phyloP scores from a whole-genome alignment of 2,329 filamentous ascomycete species.

The Fusarium pininemorale region DNA sequence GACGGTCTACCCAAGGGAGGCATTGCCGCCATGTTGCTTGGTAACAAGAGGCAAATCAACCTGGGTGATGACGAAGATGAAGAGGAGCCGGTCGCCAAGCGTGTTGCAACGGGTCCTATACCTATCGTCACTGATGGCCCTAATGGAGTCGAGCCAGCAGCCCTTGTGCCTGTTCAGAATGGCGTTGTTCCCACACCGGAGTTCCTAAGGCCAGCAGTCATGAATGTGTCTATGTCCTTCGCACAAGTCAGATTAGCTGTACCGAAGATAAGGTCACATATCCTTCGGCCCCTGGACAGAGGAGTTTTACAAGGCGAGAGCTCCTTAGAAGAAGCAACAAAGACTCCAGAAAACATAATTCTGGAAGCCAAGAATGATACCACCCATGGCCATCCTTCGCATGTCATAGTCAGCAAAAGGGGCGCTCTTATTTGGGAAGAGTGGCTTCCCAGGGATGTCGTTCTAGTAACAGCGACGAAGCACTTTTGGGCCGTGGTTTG shows the following conservation, averaged over 20 bases:
- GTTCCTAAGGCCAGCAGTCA: conserved; percentile 85
- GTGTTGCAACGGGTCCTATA: conserved; percentile 72
- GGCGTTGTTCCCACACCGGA: conserved; percentile 78
- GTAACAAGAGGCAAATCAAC: conserved; percentile 89
- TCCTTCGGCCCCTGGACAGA: conserved; percentile 81
- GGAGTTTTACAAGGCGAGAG: conserved; percentile 64
- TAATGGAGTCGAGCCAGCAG: conserved; percentile 81
- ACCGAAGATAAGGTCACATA: conserved; percentile 83
- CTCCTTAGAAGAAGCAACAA: conserved; percentile 68
- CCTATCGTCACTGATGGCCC: conserved; percentile 79
- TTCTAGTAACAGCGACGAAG: conserved; percentile 90
- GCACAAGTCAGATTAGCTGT: conserved; percentile 88
- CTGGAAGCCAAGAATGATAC: conserved; percentile 89
- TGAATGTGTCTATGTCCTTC: conserved; percentile 82
- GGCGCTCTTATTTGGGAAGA: conserved; percentile 91
- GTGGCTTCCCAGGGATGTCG: conserved; percentile 83
- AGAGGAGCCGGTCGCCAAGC: conserved; percentile 61
- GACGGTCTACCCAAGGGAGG: conserved; percentile 93
- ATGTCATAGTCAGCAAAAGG: conserved; percentile 82
- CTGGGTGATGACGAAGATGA: conserved; percentile 81
- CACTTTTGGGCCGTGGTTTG: conserved; percentile 93
- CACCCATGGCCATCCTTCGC: conserved; percentile 81
- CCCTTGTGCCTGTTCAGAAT: conserved; percentile 65
- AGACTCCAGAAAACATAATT: conserved; percentile 74
- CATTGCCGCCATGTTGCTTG: conserved; percentile 83